These are phyloP conservation scores for Mucor velutinosus DNA, from an alignment of 371 early-diverging fungal species.

Conservation along the genomic window DNA sequence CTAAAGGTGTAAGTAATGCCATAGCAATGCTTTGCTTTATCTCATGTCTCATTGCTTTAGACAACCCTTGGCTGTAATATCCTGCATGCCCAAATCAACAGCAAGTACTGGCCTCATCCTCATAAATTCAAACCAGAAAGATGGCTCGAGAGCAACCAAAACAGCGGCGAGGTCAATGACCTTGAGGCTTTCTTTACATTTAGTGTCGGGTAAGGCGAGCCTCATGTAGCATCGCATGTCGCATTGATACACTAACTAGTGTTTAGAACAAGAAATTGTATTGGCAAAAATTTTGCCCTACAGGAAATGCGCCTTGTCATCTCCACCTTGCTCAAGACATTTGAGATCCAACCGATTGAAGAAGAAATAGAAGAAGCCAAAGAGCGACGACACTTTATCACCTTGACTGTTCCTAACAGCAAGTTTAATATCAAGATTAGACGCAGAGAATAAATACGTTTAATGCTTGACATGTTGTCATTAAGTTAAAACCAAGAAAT, in stretches of 20 bases:
- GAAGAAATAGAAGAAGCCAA: slow-evolving; percentile 28
- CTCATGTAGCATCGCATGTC: background rate
- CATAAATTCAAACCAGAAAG: slow-evolving; percentile 34
- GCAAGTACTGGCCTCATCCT: slow-evolving; percentile 34
- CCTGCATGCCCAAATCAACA: slow-evolving; percentile 23
- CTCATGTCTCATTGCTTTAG: background rate
- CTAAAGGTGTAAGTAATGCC: slow-evolving; percentile 25
- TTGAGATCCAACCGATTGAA: slow-evolving; percentile 27
- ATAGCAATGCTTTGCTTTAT: background rate
- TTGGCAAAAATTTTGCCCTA: slow-evolving; percentile 54
- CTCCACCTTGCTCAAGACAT: slow-evolving; percentile 33
- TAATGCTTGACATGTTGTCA: too few species aligned
- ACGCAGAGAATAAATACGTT: slow-evolving; percentile 6
- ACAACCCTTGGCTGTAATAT: slow-evolving; percentile 12
- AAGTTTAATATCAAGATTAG: slow-evolving; percentile 30
- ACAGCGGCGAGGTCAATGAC: slow-evolving; percentile 9
- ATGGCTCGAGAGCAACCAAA: slow-evolving; percentile 23
- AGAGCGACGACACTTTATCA: slow-evolving; percentile 27
- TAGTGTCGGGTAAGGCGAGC: slow-evolving; percentile 16
- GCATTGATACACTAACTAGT: background rate
- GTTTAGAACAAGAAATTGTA: slow-evolving; percentile 46
- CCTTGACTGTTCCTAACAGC: slow-evolving; percentile 25
- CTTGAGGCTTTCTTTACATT: slow-evolving; percentile 46
- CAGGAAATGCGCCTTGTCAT: slow-evolving; percentile 53
- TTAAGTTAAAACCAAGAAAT: too few species aligned